Conservation (phyloP, 306 rosid species). For the Astragalus glycyphyllos region DNA sequence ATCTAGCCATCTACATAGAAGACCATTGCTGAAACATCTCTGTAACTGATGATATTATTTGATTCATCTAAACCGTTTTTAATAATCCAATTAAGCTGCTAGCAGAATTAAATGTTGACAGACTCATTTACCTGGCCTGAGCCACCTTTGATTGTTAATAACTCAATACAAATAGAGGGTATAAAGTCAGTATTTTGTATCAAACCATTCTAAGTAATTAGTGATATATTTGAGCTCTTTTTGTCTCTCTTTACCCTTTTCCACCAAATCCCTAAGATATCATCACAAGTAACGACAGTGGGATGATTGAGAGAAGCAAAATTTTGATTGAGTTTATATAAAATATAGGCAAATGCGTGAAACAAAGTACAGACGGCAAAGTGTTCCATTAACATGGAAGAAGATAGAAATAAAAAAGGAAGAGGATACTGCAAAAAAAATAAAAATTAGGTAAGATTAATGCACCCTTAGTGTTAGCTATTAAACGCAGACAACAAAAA, state of each 20-base stretch:
- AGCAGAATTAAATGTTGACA: not conserved
- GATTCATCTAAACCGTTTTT: not conserved
- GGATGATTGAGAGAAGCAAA: not conserved
- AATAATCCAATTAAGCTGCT: not conserved
- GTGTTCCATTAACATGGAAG: not conserved
- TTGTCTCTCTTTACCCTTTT: not conserved
- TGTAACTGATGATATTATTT: not conserved
- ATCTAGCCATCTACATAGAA: not conserved
- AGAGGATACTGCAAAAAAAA: not conserved
- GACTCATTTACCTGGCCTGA: not conserved
- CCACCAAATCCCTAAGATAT: slow-evolving; percentile 3
- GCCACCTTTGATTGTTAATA: slow-evolving; percentile 1
- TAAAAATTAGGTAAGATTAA: not conserved
- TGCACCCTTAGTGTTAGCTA: not conserved
- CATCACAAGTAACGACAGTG: not conserved
- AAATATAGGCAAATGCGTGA: not conserved
- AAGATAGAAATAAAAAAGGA: not conserved
- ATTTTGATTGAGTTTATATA: not conserved
- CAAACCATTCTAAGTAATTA: not conserved
- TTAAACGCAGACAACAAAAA: slow-evolving; percentile 29
- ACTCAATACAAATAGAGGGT: no score
- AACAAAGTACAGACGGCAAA: not conserved
- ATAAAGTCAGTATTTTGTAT: not conserved
- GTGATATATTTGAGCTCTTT: slow-evolving; percentile 11
- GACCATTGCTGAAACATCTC: not conserved